Base-by-base conservation (phyloP, 2,329 filamentous ascomycete genomes). In the Diaporthe vexans region DNA sequence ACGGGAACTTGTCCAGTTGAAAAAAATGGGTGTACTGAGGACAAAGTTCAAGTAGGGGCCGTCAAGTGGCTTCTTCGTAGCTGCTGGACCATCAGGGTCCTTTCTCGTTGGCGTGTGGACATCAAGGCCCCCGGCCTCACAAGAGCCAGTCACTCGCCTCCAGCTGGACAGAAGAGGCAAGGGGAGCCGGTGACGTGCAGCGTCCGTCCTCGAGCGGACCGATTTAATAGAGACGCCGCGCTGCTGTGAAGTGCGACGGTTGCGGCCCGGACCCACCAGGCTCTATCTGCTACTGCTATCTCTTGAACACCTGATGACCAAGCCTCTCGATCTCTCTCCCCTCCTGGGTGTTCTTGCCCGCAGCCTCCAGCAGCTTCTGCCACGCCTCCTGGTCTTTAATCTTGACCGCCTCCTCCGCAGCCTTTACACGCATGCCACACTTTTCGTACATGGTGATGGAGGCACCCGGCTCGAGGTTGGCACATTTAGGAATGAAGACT, bases 391-490 rank as follows among this genome's bases (percentile, higher is more conserved):
- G 86, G 81, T 99, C 94, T 83, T 94, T 97, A 75, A 90, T 88
- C 85, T 92, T 94, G 75, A 95, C 89, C 4, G 97, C 96, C 85
- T 98, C 97, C 84, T 98, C 95, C 5, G 94, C 97, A 3, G 97
- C 97, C 84, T 94, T 95, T 37, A 93, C 90, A 58, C 95, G 87
- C 91, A 98, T 91, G 24, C 96, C 96, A 82, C 97, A 98, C 85
- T 98, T 98, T 79, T 97, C 92, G 89, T 95, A 99, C 96, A 99
- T 98, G 78, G 93, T 90, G 72, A 98, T 92, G 4, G 92, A 87
- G 79, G 95, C 93, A 3, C 90, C 88, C 0, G 90, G 86, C 58
- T 92, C 89, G 61, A 97, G 82, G 72, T 88, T 87, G 21, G 92
- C 93, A 85, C 95, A 98, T 83, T 98, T 98, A 3, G 94, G 92